phyloP scores from a whole-genome alignment of 371 early-diverging fungal genomes.

The Globomyces sp. region DNA sequence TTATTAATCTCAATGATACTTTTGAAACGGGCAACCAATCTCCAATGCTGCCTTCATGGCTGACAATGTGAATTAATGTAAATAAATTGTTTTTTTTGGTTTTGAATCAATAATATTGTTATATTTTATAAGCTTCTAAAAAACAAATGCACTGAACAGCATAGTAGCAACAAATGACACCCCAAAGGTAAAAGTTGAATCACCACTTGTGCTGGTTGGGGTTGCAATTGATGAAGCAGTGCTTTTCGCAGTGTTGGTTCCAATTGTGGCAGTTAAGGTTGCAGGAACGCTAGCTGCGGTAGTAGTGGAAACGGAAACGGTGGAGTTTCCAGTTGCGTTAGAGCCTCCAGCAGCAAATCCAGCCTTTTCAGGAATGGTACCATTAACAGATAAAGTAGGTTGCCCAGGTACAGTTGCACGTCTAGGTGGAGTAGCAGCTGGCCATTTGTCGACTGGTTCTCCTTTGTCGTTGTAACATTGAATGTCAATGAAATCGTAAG shows the following conservation, averaged over 20 bases:
- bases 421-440: not conserved
- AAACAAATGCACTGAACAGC: too few relatives aligned
- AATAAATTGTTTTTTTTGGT: too few relatives aligned
- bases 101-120: too few relatives aligned
- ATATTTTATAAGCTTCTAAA: too few relatives aligned
- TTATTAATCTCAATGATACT: too few relatives aligned
- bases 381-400: not conserved
- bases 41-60: too few relatives aligned
- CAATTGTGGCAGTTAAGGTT: not conserved
- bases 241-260: not conserved
- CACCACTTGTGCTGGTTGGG: too few relatives aligned
- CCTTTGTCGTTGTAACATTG: conserved; percentile 30
- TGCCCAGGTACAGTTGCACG: not conserved
- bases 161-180: too few relatives aligned
- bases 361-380: conserved; percentile 2
- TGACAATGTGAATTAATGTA: too few relatives aligned
- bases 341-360: not conserved
- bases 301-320: not conserved
- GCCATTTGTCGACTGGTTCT: conserved; percentile 21
- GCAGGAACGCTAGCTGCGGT: not conserved
- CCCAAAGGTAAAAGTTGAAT: too few relatives aligned
- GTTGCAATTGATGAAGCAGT: too few relatives aligned
- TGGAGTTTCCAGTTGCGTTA: not conserved
- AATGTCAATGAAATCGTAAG: conserved; percentile 19
- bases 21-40: too few relatives aligned